A percentile compares a stretch with the other conserved stretches of the same genome.
These are phyloP conservation scores for Limtongia smithiae DNA, from an alignment of 805 yeast species.

Conservation along the genomic window DNA sequence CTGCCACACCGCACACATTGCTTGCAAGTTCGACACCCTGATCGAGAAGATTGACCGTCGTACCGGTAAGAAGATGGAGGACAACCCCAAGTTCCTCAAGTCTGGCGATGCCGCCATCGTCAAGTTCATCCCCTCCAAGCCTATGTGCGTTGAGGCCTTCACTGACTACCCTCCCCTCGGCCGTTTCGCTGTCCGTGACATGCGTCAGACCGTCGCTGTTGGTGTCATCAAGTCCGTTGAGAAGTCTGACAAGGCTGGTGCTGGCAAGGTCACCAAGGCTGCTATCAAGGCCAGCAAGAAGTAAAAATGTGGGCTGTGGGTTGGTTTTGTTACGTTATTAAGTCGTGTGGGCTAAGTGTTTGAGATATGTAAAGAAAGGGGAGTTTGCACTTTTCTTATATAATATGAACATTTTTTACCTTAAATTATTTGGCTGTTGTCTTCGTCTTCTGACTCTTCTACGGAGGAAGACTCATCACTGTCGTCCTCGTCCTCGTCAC, in stretches of 20 bases:
- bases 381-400: background rate
- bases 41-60: slow-evolving; percentile 85
- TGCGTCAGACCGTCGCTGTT: slow-evolving; percentile 99
- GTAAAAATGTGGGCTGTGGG: slow-evolving; percentile 39
- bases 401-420: background rate
- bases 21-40: slow-evolving; percentile 79
- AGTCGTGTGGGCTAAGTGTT: background rate
- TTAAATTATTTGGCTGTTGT: background rate
- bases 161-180: slow-evolving; percentile 95
- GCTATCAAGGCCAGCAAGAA: slow-evolving; percentile 80
- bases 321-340: slow-evolving; percentile 4
- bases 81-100: slow-evolving; percentile 87
- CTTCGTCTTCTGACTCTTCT: slow-evolving; percentile 10
- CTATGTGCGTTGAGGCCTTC: slow-evolving; percentile 93
- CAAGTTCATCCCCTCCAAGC: slow-evolving; percentile 80
- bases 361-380: slow-evolving; percentile 4
- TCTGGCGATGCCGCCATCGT: slow-evolving; percentile 97
- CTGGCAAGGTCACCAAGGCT: slow-evolving; percentile 96
- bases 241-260: slow-evolving; percentile 75
- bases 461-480: background rate
- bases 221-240: slow-evolving; percentile 97
- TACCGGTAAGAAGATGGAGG: slow-evolving; percentile 88
- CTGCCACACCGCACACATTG: slow-evolving; percentile 92
- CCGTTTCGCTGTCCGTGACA: slow-evolving; percentile 98
- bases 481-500: slow-evolving; percentile 7